phyloP scores from a whole-genome alignment of 1,284 basidiomycete genomes.

The Ustilago hordei region DNA sequence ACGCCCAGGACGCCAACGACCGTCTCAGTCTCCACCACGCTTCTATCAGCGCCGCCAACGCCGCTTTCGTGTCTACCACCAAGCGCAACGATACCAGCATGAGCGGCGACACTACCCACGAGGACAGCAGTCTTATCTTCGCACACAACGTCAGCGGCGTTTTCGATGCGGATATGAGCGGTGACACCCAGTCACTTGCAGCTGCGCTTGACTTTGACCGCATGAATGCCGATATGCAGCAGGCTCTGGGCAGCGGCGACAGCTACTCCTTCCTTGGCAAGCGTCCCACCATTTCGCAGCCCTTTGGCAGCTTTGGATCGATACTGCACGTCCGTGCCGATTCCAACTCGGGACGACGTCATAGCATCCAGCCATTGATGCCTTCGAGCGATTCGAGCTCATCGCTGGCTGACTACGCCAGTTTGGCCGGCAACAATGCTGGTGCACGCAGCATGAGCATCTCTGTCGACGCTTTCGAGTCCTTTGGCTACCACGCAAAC shows the following conservation, averaged over 20 bases:
- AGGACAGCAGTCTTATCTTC: conserved; percentile 28
- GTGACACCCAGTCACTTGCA: conserved; percentile 37
- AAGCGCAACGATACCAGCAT: conserved; percentile 21
- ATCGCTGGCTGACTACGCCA: conserved; percentile 29
- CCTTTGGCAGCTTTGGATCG: conserved; percentile 9
- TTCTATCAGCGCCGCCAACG: conserved; percentile 51
- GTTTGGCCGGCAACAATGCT: conserved; percentile 15
- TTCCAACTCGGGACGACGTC: conserved; percentile 50
- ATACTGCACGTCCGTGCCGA: conserved; percentile 39
- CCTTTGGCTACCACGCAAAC: conserved; percentile 18
- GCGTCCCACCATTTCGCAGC: conserved; percentile 32
- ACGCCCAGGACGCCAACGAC: conserved; percentile 17
- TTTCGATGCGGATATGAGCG: conserved; percentile 33
- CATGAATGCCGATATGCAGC: conserved; percentile 37
- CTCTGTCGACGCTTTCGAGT: conserved; percentile 32
- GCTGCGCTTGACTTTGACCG: conserved; percentile 49
- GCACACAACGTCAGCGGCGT: conserved; percentile 26
- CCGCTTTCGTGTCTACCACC: conserved; percentile 48
- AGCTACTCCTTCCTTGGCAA: conserved; percentile 32
- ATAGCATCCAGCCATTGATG: conserved; percentile 61
- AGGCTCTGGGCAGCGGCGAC: conserved; percentile 15
- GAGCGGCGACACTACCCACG: conserved; percentile 4
- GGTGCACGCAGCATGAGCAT: conserved; percentile 45
- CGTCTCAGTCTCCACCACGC: conserved; percentile 35
- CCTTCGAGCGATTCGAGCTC: conserved; percentile 38